These are phyloP conservation scores for Adansonia rubrostipa DNA, from an alignment of 441 rosid species.

Conservation along the genomic window DNA sequence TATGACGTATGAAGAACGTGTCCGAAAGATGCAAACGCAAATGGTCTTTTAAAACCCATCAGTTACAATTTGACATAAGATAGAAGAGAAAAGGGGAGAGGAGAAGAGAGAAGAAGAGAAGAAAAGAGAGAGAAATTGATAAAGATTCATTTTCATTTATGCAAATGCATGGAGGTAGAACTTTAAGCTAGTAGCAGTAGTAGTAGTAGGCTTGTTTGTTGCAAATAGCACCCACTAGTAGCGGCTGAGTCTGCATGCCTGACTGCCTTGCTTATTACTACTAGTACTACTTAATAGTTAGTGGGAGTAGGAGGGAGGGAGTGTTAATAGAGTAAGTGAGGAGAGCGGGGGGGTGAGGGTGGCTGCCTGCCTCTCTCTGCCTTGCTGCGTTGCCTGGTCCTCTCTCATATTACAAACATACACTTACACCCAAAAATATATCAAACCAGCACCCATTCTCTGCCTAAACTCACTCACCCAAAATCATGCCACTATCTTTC, in stretches of 20 bases:
- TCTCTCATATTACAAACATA: background rate
- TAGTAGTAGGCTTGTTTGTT: no score
- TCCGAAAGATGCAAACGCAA: background rate
- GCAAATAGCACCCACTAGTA: background rate
- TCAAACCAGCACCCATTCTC: conserved; percentile 5
- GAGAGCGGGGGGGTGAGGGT: conserved; percentile 19
- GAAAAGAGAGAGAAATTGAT: background rate
- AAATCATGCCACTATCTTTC: conserved; percentile 46
- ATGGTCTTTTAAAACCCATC: conserved; percentile 1
- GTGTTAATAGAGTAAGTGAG: background rate
- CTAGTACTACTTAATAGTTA: background rate
- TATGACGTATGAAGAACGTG: background rate
- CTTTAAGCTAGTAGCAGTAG: background rate
- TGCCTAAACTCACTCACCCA: conserved; percentile 49
- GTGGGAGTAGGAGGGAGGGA: background rate
- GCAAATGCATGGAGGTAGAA: background rate
- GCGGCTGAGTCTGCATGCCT: background rate
- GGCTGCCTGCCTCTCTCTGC: conserved; percentile 20
- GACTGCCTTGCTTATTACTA: background rate
- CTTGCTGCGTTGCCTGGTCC: background rate
- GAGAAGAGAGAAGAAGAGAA: background rate
- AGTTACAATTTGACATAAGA: background rate
- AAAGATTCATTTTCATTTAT: background rate
- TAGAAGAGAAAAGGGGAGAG: background rate
- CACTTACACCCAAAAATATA: background rate